A percentile compares a stretch with the other conserved stretches of the same genome.
Conservation (phyloP, 441 rosid species). For the Gossypium trilobum region DNA sequence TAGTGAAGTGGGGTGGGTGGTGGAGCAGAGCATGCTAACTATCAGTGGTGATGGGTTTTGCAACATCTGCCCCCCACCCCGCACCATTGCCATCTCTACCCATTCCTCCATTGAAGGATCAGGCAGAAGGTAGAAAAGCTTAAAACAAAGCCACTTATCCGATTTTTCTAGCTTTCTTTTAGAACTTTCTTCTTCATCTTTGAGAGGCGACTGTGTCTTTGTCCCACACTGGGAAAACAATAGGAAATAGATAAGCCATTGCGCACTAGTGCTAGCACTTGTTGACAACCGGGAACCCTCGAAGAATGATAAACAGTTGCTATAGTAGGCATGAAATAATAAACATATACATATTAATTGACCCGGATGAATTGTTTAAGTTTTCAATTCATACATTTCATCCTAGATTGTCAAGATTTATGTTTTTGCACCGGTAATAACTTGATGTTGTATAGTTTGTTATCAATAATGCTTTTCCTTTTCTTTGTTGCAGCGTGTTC, state of each 20-base stretch:
- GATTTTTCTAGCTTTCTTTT: neutral
- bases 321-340: neutral
- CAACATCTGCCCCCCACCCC: too few species aligned
- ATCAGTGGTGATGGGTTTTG: too few species aligned
- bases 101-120: neutral
- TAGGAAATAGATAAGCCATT: neutral
- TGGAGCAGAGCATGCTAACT: too few species aligned
- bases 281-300: neutral
- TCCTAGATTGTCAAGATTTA: neutral
- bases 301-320: neutral
- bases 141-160: neutral
- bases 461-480: neutral
- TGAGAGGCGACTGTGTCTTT: neutral
- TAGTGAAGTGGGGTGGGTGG: too few species aligned
- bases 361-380: neutral
- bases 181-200: neutral
- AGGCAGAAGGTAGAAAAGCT: neutral
- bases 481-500: slow-evolving; percentile 46
- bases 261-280: neutral
- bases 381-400: neutral
- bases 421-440: neutral
- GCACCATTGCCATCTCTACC: too few species aligned
- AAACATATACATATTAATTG: neutral
- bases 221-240: neutral
- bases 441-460: neutral